Percentiles rank a stretch among this genome's conserved stretches.
Evolutionary conservation across 805 yeast species (phyloP).

Genomic region (Candida piceae): DNA sequence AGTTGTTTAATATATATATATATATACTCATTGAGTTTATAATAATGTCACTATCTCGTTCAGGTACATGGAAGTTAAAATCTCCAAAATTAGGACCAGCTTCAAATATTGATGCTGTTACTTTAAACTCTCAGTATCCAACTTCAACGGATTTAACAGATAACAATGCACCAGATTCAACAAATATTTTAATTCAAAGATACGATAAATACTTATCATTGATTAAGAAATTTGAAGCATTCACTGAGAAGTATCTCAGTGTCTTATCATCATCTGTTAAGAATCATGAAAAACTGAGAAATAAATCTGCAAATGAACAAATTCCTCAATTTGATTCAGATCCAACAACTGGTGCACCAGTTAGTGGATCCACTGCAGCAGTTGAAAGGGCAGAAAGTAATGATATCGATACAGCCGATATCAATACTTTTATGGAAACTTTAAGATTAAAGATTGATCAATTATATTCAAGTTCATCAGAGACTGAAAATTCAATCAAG

Average conservation of each 20-base stretch:
- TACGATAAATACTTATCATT: constrained; percentile 25
- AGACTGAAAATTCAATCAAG: constrained; percentile 35
- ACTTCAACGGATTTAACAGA: constrained; percentile 8
- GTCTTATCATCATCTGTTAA: constrained; percentile 20
- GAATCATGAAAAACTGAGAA: constrained; percentile 22
- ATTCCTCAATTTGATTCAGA: constrained; percentile 29
- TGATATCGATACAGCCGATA: constrained; percentile 8
- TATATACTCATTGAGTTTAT: neutral
- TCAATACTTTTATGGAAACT: constrained; percentile 26
- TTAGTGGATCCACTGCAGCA: constrained; percentile 21
- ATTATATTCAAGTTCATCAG: constrained; percentile 30
- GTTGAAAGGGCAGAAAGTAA: constrained; percentile 2
- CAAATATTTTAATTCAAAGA: constrained; percentile 21
- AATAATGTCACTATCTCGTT: constrained; percentile 5
- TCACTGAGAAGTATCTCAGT: constrained; percentile 22
- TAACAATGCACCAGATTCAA: constrained; percentile 23
- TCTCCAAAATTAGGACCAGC: neutral
- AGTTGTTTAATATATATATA: no score
- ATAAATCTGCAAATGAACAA: constrained; percentile 13
- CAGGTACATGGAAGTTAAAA: constrained; percentile 10
- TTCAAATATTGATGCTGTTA: neutral
- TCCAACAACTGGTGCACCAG: constrained; percentile 19
- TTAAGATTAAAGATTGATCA: constrained; percentile 26
- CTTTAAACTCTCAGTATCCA: no score
- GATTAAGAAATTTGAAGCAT: constrained; percentile 20